Conservation (phyloP, 139 green algal genomes). For the Chlorella sp. region DNA sequence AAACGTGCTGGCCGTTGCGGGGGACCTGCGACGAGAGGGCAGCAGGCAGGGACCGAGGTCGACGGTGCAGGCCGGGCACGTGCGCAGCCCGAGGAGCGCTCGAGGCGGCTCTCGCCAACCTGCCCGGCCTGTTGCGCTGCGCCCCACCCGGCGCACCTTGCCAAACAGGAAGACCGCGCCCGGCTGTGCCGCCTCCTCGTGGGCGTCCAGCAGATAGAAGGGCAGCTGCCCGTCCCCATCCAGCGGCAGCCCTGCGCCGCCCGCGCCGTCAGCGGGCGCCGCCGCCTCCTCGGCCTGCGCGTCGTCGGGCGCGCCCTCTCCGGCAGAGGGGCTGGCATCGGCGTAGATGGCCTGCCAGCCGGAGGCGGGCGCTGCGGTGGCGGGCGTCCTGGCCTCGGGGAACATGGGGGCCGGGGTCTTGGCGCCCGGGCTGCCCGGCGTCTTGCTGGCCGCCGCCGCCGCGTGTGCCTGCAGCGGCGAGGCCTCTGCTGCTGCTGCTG, state of each 20-base stretch:
- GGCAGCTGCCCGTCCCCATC: slow-evolving; percentile 68
- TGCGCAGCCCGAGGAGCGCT: too few relatives aligned
- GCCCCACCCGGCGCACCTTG: slow-evolving; percentile 58
- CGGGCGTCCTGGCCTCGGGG: slow-evolving; percentile 28
- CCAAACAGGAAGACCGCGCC: slow-evolving; percentile 92
- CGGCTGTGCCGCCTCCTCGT: slow-evolving; percentile 78
- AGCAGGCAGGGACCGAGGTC: too few relatives aligned
- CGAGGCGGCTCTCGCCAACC: too few relatives aligned
- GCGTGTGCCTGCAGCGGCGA: not conserved
- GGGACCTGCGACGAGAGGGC: slow-evolving; percentile 30
- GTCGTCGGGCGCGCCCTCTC: slow-evolving; percentile 1
- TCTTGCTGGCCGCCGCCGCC: not conserved
- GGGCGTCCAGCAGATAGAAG: slow-evolving; percentile 91
- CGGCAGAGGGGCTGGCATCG: not conserved
- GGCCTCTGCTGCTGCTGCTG: slow-evolving; percentile 11
- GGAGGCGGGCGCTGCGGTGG: slow-evolving; percentile 32
- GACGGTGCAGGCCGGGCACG: not conserved
- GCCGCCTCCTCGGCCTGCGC: not conserved
- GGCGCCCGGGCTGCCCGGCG: slow-evolving; percentile 21
- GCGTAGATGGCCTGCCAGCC: slow-evolving; percentile 66
- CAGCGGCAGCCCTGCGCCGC: slow-evolving; percentile 56
- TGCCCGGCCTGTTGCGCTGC: too few relatives aligned
- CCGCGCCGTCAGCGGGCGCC: not conserved
- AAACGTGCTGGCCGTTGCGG: slow-evolving; percentile 52
- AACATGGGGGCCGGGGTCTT: slow-evolving; percentile 36